These are phyloP conservation scores for Melastoma candidum DNA, from an alignment of 441 rosid genomes.

Conservation along the genomic window DNA sequence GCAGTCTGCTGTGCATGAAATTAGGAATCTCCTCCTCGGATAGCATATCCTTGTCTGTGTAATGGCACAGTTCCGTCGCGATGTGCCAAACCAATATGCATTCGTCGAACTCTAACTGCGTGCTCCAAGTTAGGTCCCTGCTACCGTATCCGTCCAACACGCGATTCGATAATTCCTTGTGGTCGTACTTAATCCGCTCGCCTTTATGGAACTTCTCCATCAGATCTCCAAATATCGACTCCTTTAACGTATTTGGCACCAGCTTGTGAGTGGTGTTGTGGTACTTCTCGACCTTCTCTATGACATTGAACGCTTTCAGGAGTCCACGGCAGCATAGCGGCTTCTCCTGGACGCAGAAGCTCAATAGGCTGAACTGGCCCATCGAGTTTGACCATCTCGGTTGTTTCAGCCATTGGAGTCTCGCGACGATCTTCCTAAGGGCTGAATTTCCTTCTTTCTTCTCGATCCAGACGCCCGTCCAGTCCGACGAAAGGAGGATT, in stretches of 20 bases:
- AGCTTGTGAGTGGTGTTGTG: background rate
- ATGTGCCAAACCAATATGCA: constrained; percentile 38
- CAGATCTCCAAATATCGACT: constrained; percentile 8
- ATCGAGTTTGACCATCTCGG: constrained; percentile 18
- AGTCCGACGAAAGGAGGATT: constrained; percentile 13
- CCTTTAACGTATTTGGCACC: background rate
- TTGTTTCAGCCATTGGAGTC: background rate
- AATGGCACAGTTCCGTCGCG: constrained; percentile 25
- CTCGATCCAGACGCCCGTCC: constrained; percentile 5
- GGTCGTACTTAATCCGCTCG: too few species aligned
- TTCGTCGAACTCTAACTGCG: constrained; percentile 20
- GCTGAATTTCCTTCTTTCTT: background rate
- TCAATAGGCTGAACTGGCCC: constrained; percentile 13
- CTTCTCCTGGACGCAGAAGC: constrained; percentile 4
- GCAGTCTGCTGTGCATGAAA: constrained; percentile 5
- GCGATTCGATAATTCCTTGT: too few species aligned
- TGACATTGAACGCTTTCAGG: background rate
- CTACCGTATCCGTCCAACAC: too few species aligned
- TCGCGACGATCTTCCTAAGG: background rate
- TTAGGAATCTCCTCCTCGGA: accelerated
- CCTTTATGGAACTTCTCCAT: constrained; percentile 18
- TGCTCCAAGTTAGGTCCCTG: constrained; percentile 9
- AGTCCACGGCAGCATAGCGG: background rate
- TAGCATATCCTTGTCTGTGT: background rate
- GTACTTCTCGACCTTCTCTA: background rate